phyloP scores from a whole-genome alignment of 306 rosid genomes.

The Prunus mongolica region DNA sequence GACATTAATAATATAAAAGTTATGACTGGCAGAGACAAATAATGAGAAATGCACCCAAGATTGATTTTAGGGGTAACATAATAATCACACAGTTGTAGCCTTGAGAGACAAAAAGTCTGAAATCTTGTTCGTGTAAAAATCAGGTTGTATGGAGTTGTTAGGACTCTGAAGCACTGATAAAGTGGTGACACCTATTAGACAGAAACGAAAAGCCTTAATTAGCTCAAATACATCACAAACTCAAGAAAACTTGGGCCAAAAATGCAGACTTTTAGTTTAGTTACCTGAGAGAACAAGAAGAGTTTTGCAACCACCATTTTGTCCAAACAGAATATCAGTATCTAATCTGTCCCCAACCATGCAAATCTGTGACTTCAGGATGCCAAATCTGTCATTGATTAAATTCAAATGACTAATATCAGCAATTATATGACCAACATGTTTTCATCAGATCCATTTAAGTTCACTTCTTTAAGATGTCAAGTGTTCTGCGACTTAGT shows the following conservation, averaged over 20 bases:
- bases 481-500: background rate
- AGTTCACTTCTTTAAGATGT: background rate
- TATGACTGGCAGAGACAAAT: background rate
- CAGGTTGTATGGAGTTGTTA: constrained; percentile 78
- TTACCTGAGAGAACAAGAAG: constrained; percentile 85
- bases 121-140: constrained; percentile 79
- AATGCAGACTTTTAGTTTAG: background rate
- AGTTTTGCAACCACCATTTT: constrained; percentile 97
- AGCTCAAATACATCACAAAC: background rate
- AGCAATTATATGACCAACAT: background rate
- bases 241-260: background rate
- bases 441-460: constrained; percentile 4
- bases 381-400: constrained; percentile 66
- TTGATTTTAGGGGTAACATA: background rate
- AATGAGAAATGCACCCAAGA: background rate
- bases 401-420: constrained; percentile 5
- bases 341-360: constrained; percentile 99
- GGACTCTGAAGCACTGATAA: constrained; percentile 71
- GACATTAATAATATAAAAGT: background rate
- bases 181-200: constrained; percentile 56
- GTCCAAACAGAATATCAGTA: constrained; percentile 93
- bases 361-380: constrained; percentile 84
- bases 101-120: constrained; percentile 78
- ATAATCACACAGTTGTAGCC: constrained; percentile 67
- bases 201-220: background rate